Evolutionary conservation across 345 rosid species (phyloP), one percentile per base, ranked within the genome.

Genomic region (Mangifera indica): DNA sequence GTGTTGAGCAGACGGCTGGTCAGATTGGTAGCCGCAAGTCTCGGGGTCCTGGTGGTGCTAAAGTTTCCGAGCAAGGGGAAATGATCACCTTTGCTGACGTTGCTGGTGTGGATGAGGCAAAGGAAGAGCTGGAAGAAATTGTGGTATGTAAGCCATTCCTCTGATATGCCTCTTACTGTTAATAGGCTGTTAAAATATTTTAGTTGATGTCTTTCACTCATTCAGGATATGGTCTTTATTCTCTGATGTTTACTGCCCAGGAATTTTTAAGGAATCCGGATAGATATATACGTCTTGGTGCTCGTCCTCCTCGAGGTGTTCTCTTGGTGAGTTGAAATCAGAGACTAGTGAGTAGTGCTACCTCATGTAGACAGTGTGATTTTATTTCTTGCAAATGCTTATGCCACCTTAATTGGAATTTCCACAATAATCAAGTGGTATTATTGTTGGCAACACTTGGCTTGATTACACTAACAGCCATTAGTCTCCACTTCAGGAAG

Each of bases 231-330:
- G 69, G 25, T 71, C 64, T 63, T 77, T 72, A 63, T 48, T 44
- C 40, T 57, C 64, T 80, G 72, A 61, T 70, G 72, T 73, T 74
- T 74, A 26, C 75, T 65, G 61, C 46, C 42, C 88, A 93, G 98
- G 98, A 95, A 80, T 95, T 95, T 81, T 93, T 95, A 26, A 91
- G 90, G 84, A 95, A 89, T 76, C 98, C 98, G 46, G 97, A 95
- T 59, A 87, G 69, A 81, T 95, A 95, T 54, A 64, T 77, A 48
- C 85, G 94, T 55, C 81, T 93, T 59, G 99, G 99, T 74, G 98
- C 99, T 44, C 96, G 99, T 67, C 99, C 98, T 78, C 99, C 98
- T 40, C 91, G 93, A 63, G 98, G 98, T 67, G 94, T 95, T 80
- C 89, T 95, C 44, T 80, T 95, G 96, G 98, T 93, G 81, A 85